Percentiles rank a stretch among this genome's conserved stretches.
Conservation (phyloP, 495 filamentous ascomycete genomes). For the Annulohypoxylon moriforme region DNA sequence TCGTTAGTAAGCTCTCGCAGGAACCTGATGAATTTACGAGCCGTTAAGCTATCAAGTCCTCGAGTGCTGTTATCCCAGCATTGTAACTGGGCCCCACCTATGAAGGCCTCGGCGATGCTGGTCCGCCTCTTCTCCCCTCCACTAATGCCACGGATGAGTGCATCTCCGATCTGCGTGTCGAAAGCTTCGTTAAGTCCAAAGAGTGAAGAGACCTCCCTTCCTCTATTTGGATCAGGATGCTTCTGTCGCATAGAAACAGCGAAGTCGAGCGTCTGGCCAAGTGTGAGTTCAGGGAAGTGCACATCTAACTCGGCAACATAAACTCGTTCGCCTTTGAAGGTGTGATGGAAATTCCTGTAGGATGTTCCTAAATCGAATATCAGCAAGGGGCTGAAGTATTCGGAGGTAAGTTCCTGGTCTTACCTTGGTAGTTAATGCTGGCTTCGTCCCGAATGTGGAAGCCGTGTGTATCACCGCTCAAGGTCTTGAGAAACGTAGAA, state of each 20-base stretch:
- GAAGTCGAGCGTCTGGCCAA: constrained; percentile 70
- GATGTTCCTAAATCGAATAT: constrained; percentile 49
- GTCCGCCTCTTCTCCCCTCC: constrained; percentile 64
- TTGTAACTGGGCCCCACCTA: constrained; percentile 50
- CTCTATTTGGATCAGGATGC: constrained; percentile 56
- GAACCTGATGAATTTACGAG: constrained; percentile 60
- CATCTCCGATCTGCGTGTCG: constrained; percentile 82
- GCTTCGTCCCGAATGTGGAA: constrained; percentile 53
- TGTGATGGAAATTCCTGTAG: constrained; percentile 59
- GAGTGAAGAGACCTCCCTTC: constrained; percentile 60
- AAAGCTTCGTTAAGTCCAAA: constrained; percentile 80
- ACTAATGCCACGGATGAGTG: constrained; percentile 76
- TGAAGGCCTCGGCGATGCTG: constrained; percentile 55
- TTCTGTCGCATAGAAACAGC: constrained; percentile 46
- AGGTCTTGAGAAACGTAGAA: constrained; percentile 76
- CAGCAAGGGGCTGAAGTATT: constrained; percentile 31
- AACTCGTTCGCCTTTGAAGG: constrained; percentile 68
- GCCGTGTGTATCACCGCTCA: constrained; percentile 70
- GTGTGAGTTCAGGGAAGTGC: constrained; percentile 70
- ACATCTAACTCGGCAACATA: constrained; percentile 72
- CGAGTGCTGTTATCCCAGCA: constrained; percentile 63
- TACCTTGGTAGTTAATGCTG: constrained; percentile 58
- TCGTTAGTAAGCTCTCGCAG: constrained; percentile 64
- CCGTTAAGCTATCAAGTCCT: constrained; percentile 65
- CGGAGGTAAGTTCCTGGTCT: constrained; percentile 1